Evolutionary conservation across 2,329 filamentous ascomycete species (phyloP).

Genomic region (Neopestalotiopsis sp.): DNA sequence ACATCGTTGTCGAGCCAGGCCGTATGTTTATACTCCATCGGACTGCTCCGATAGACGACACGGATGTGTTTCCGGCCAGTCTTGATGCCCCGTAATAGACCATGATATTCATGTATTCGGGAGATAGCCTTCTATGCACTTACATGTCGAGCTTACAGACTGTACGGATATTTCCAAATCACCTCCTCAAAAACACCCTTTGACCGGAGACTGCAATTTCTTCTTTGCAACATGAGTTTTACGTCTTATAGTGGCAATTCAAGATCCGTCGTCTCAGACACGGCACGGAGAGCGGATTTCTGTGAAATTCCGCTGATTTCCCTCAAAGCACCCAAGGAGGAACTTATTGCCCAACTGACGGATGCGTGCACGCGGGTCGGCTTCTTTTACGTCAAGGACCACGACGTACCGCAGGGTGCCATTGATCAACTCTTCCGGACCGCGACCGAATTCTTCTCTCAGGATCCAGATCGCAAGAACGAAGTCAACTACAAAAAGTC

Average conservation of each 20-base stretch:
- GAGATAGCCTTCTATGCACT: neutral
- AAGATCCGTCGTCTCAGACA: neutral
- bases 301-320: slow-evolving; percentile 2
- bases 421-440: slow-evolving; percentile 25
- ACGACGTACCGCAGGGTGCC: slow-evolving; percentile 26
- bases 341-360: neutral
- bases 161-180: no score
- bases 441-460: slow-evolving; percentile 28
- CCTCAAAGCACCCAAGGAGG: neutral
- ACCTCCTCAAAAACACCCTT: no score
- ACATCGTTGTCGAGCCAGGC: neutral
- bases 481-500: slow-evolving; percentile 25
- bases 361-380: slow-evolving; percentile 1
- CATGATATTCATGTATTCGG: neutral
- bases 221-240: neutral
- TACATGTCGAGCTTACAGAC: neutral
- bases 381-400: slow-evolving; percentile 32
- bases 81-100: neutral
- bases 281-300: neutral
- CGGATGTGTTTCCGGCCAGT: neutral
- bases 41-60: neutral
- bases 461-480: slow-evolving; percentile 27
- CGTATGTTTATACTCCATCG: neutral
- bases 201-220: no score
- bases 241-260: slow-evolving; percentile 4